Percentiles rank a stretch among this genome's conserved stretches.
phyloP scores from a whole-genome alignment of 139 green algal genomes.

The Nannochloris sp. region DNA sequence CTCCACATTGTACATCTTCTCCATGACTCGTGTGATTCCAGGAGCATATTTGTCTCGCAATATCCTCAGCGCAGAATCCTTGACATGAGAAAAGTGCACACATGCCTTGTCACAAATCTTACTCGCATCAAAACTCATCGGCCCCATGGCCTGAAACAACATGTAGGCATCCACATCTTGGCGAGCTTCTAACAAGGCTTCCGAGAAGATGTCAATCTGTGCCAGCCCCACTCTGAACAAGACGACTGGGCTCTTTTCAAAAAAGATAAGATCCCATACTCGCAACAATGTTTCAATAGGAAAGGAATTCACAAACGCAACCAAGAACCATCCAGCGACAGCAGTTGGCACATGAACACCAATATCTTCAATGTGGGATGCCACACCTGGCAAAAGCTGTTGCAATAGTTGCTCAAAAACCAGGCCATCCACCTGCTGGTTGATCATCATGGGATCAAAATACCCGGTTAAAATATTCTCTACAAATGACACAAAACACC shows the following conservation, averaged over 20 bases:
- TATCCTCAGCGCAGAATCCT: constrained; percentile 18
- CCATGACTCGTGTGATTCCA: constrained; percentile 12
- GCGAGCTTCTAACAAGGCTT: constrained; percentile 40
- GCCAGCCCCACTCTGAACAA: constrained; percentile 64
- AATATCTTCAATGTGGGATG: constrained; percentile 42
- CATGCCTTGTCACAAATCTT: constrained; percentile 45
- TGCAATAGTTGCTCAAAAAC: constrained; percentile 53
- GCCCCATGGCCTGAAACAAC: constrained; percentile 48
- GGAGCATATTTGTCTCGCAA: constrained; percentile 32
- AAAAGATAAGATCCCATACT: constrained; percentile 78
- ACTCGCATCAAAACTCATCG: constrained; percentile 48
- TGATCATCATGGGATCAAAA: constrained; percentile 71
- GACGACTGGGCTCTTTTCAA: constrained; percentile 53
- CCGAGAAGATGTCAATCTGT: constrained; percentile 61
- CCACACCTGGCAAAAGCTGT: constrained; percentile 45
- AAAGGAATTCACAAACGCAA: constrained; percentile 79
- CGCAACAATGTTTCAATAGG: constrained; percentile 74
- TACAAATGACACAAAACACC: constrained; percentile 60
- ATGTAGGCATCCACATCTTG: constrained; percentile 43
- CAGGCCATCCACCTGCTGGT: constrained; percentile 60
- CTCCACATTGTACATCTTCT: constrained; percentile 1
- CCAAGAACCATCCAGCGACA: constrained; percentile 70
- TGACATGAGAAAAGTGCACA: constrained; percentile 30
- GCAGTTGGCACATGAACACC: constrained; percentile 53
- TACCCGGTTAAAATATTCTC: constrained; percentile 66